Conservation (phyloP, 2,329 filamentous ascomycete genomes). For the Coniochaeta sp. region DNA sequence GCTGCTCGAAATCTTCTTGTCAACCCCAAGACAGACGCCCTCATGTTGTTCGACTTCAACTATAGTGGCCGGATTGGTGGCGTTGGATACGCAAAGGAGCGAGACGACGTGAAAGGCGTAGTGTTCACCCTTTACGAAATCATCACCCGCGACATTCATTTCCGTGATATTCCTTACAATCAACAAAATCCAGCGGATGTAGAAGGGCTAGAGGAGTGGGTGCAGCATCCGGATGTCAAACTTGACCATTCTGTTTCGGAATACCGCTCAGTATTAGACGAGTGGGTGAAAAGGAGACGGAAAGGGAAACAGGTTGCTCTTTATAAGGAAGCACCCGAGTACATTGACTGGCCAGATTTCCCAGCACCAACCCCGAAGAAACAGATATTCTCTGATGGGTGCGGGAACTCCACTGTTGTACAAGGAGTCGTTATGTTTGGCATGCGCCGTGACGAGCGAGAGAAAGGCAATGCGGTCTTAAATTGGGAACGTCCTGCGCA, state of each 20-base stretch:
- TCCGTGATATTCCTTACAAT: neutral
- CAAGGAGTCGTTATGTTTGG: no score
- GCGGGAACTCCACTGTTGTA: no score
- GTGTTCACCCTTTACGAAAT: slow-evolving; percentile 25
- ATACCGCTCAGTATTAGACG: neutral
- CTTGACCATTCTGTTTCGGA: slow-evolving; percentile 15
- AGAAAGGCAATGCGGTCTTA: neutral
- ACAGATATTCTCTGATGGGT: no score
- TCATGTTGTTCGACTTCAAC: slow-evolving; percentile 29
- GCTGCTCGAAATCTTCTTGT: slow-evolving; percentile 27
- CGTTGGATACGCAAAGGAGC: neutral
- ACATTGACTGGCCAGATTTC: slow-evolving; percentile 5
- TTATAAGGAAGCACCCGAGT: slow-evolving; percentile 2
- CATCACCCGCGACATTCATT: slow-evolving; percentile 19
- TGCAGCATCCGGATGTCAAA: slow-evolving; percentile 20
- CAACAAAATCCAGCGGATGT: slow-evolving; percentile 12
- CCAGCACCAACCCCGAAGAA: neutral
- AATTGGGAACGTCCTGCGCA: slow-evolving; percentile 1
- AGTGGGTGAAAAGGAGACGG: neutral
- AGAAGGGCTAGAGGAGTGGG: slow-evolving; percentile 19
- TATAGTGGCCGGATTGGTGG: slow-evolving; percentile 14
- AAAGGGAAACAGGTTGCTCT: neutral
- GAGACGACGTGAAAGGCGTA: slow-evolving; percentile 25
- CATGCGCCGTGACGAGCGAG: neutral
- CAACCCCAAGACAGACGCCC: slow-evolving; percentile 20